Percentiles rank a stretch among this genome's conserved stretches.
Conservation (phyloP, 306 rosid genomes). For the Bauhinia variegata region DNA sequence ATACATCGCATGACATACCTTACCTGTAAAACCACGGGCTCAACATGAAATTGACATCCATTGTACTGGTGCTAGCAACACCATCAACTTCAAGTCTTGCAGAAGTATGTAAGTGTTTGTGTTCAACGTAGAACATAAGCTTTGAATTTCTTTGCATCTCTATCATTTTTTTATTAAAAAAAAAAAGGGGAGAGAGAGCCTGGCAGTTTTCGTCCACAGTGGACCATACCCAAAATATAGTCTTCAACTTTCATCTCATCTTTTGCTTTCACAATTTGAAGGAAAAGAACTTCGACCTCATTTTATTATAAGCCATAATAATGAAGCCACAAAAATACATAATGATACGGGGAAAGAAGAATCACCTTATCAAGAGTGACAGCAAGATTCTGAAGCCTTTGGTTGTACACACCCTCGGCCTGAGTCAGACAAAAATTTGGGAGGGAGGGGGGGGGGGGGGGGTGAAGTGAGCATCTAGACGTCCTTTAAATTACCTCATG, state of each 20-base stretch:
- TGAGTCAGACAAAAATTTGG: slow-evolving; percentile 46
- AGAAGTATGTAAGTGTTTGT: slow-evolving; percentile 4
- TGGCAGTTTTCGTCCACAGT: too few relatives aligned
- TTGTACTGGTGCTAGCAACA: too few relatives aligned
- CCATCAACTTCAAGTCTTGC: slow-evolving; percentile 7
- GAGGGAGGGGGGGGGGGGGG: too few relatives aligned
- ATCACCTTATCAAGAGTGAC: slow-evolving; percentile 97
- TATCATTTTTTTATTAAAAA: slow-evolving; percentile 18
- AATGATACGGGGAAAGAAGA: slow-evolving; percentile 15
- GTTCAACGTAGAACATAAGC: slow-evolving; percentile 9
- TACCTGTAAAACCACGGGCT: slow-evolving; percentile 60
- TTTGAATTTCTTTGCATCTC: slow-evolving; percentile 28
- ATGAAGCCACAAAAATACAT: slow-evolving; percentile 11
- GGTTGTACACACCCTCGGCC: slow-evolving; percentile 99
- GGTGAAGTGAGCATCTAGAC: slow-evolving; percentile 18
- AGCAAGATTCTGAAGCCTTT: slow-evolving; percentile 98
- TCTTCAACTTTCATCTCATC: slow-evolving; percentile 15
- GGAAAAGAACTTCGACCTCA: background rate
- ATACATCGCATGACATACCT: slow-evolving; percentile 91
- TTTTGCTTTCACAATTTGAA: slow-evolving; percentile 20
- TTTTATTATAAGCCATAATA: slow-evolving; percentile 20
- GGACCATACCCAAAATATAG: background rate
- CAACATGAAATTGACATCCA: slow-evolving; percentile 1
- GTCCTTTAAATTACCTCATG: background rate
- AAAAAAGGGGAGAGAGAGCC: too few relatives aligned